These are phyloP conservation scores for Pythium phragmiticola DNA, from an alignment of 352 stramenopile species.

Conservation along the genomic window DNA sequence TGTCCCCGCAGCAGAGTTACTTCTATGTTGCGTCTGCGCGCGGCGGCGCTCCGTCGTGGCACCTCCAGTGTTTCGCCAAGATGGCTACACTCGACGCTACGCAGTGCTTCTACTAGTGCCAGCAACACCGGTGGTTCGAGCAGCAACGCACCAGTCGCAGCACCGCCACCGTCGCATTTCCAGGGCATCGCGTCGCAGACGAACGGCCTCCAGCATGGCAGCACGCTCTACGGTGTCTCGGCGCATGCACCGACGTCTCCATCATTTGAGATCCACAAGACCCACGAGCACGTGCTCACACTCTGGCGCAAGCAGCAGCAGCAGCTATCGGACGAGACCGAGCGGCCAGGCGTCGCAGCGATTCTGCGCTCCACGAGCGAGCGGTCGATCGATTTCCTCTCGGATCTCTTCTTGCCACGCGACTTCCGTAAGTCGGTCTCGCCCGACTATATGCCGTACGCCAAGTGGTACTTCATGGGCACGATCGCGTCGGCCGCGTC, in stretches of 20 bases:
- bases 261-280: conserved; percentile 33
- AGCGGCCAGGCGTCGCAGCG: conserved; percentile 17
- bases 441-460: conserved; percentile 87
- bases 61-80: neutral
- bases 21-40: conserved; percentile 20
- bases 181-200: conserved; percentile 34
- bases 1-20: neutral
- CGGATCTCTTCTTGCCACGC: conserved; percentile 89
- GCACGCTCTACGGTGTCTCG: conserved; percentile 32
- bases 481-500: conserved; percentile 77
- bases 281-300: conserved; percentile 36
- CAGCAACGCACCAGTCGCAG: neutral
- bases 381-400: conserved; percentile 50
- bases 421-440: conserved; percentile 83
- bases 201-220: conserved; percentile 37
- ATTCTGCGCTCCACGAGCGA: conserved; percentile 31
- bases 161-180: conserved; percentile 17
- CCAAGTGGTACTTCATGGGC: conserved; percentile 79
- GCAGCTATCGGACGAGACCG: neutral
- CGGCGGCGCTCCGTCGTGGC: conserved; percentile 1
- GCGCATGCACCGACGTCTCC: conserved; percentile 6
- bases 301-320: conserved; percentile 31
- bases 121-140: conserved; percentile 4
- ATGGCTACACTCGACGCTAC: conserved; percentile 21
- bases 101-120: neutral